Conservation (phyloP, 75 land plant species). For the Sequoiadendron giganteum region DNA sequence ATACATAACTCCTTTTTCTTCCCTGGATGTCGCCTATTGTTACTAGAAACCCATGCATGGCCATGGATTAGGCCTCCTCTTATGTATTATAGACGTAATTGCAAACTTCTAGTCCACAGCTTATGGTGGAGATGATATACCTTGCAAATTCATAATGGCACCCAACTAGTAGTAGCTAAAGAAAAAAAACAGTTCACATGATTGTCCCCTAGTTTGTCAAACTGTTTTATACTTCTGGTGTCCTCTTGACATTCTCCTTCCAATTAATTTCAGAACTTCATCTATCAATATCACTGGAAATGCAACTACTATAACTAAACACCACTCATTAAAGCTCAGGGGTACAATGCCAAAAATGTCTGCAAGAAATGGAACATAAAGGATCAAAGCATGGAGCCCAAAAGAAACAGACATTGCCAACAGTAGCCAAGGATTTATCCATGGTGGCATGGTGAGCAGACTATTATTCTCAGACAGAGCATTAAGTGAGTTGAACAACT, state of each 20-base stretch:
- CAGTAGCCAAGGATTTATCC: slow-evolving; percentile 91
- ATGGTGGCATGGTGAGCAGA: slow-evolving; percentile 82
- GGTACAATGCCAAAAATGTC: slow-evolving; percentile 84
- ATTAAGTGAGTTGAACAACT: slow-evolving; percentile 92
- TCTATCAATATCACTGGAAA: slow-evolving; percentile 85
- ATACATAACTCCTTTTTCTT: background rate
- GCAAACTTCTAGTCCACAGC: too few relatives aligned
- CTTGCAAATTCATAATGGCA: background rate
- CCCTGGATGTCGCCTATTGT: background rate
- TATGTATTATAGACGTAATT: background rate
- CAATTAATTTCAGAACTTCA: slow-evolving; percentile 73
- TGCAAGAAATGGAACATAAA: slow-evolving; percentile 86
- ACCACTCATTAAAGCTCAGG: slow-evolving; percentile 75
- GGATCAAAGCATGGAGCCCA: slow-evolving; percentile 70
- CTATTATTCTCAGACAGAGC: slow-evolving; percentile 92
- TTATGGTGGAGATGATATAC: background rate
- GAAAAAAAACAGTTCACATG: background rate
- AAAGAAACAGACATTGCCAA: slow-evolving; percentile 82
- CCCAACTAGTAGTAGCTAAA: background rate
- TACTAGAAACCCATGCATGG: background rate
- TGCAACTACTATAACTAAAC: slow-evolving; percentile 70
- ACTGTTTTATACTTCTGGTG: slow-evolving; percentile 40
- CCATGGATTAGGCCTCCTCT: background rate
- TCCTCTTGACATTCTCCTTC: slow-evolving; percentile 39
- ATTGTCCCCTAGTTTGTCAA: slow-evolving; percentile 1